Evolutionary conservation across 768 basidiomycete species (phyloP).

Genomic region (Boletellus ananiceps): DNA sequence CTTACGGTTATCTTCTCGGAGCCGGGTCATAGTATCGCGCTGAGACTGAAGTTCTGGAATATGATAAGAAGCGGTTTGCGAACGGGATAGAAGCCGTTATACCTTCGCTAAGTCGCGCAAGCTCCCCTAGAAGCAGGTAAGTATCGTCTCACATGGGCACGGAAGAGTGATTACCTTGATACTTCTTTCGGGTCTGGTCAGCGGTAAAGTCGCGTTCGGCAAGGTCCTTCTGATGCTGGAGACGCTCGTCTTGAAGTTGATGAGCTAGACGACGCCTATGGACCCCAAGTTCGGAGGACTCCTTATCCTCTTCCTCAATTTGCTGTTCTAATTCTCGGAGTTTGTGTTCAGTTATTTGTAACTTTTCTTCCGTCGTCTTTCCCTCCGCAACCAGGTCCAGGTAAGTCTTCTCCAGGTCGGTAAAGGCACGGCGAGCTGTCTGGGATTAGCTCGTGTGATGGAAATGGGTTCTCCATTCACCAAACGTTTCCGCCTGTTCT

Average conservation of each 20-base stretch:
- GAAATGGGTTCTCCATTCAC: constrained; percentile 34
- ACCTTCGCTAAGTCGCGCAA: constrained; percentile 81
- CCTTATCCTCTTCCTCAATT: constrained; percentile 64
- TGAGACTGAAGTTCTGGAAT: constrained; percentile 68
- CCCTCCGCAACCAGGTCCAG: constrained; percentile 48
- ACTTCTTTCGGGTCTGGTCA: constrained; percentile 82
- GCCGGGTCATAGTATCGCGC: constrained; percentile 66
- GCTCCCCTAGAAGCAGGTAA: constrained; percentile 47
- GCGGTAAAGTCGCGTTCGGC: constrained; percentile 71
- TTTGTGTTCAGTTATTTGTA: constrained; percentile 48
- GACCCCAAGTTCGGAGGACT: constrained; percentile 58
- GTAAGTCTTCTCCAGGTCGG: constrained; percentile 57
- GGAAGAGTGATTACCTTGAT: constrained; percentile 53
- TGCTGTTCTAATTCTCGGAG: constrained; percentile 57
- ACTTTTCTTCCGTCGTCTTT: constrained; percentile 45
- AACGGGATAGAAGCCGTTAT: constrained; percentile 1
- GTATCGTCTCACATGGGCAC: constrained; percentile 1
- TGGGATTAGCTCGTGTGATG: constrained; percentile 8
- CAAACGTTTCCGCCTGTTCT: constrained; percentile 57
- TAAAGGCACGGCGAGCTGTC: constrained; percentile 55
- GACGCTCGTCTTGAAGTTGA: constrained; percentile 73
- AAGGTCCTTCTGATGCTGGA: constrained; percentile 77
- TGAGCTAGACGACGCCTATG: constrained; percentile 66
- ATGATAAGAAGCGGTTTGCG: constrained; percentile 4
- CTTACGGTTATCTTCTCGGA: constrained; percentile 78